Conservation (phyloP, 352 stramenopile genomes). For the Globisporangium cystogenes region DNA sequence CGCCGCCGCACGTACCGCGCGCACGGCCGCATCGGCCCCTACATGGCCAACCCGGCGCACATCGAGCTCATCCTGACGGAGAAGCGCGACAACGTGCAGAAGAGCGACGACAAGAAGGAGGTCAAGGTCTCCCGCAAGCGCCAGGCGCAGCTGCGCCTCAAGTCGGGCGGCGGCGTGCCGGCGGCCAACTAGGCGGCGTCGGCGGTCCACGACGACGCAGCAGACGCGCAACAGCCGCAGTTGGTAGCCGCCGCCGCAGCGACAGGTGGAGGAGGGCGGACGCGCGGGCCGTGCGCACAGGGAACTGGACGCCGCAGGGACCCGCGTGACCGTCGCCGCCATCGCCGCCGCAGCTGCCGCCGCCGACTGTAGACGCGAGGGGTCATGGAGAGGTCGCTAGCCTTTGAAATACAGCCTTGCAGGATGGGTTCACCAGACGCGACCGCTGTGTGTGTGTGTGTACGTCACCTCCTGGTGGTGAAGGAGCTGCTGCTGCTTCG, state of each 20-base stretch:
- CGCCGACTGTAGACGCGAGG: conserved; percentile 40
- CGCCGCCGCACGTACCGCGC: conserved; percentile 98
- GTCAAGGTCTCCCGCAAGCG: conserved; percentile 86
- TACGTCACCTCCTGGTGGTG: background rate
- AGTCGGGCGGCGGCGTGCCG: conserved; percentile 81
- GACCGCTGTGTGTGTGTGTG: background rate
- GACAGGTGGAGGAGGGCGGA: no score
- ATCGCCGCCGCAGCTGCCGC: background rate
- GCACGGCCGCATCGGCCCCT: conserved; percentile 97
- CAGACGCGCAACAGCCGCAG: conserved; percentile 3
- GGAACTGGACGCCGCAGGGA: background rate
- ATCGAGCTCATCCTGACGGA: conserved; percentile 99
- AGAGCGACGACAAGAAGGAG: conserved; percentile 85
- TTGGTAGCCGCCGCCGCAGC: background rate
- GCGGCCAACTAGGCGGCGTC: conserved; percentile 56
- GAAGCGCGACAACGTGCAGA: conserved; percentile 92
- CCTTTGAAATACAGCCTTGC: conserved; percentile 79
- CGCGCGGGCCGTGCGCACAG: no score
- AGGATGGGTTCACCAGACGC: conserved; percentile 67
- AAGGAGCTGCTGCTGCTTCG: background rate
- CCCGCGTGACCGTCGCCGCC: conserved; percentile 10
- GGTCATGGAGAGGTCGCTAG: conserved; percentile 37
- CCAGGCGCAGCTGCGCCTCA: conserved; percentile 85
- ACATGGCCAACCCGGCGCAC: conserved; percentile 98
- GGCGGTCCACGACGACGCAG: conserved; percentile 7